Conservation (phyloP, 257 asterid genomes). For the Capsicum chinense region DNA sequence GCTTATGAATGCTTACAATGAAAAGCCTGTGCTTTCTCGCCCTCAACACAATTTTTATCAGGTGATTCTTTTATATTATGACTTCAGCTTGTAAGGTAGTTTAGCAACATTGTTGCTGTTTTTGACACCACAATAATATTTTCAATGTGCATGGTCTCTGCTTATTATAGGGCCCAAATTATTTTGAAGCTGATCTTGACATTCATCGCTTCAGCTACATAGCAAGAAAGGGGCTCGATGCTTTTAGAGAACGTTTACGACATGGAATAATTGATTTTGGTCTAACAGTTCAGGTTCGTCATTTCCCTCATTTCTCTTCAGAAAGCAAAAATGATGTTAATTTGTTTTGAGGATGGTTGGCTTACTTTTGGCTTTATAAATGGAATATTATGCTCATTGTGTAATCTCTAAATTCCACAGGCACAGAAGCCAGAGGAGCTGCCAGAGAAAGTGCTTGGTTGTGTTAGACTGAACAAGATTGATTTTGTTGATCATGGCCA, state of each 20-base stretch:
- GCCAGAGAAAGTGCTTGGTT: conserved; percentile 68
- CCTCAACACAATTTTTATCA: conserved; percentile 77
- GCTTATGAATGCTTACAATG: conserved; percentile 72
- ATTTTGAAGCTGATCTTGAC: conserved; percentile 77
- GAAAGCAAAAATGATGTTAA: not conserved
- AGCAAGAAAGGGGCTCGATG: conserved; percentile 83
- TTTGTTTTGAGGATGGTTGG: not conserved
- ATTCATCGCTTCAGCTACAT: conserved; percentile 88
- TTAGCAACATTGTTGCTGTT: conserved; percentile 13
- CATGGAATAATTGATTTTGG: conserved; percentile 70
- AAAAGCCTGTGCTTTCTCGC: conserved; percentile 80
- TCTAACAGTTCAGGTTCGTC: conserved; percentile 68
- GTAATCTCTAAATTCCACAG: conserved; percentile 37
- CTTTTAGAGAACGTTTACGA: conserved; percentile 71
- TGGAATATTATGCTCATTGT: not conserved
- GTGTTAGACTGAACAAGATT: conserved; percentile 71
- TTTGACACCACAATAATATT: conserved; percentile 6
- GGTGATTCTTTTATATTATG: conserved; percentile 37
- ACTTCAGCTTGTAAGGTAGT: not conserved
- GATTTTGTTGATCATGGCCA: conserved; percentile 73
- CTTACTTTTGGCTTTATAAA: conserved; percentile 10
- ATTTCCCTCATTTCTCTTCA: not conserved
- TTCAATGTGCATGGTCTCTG: not conserved
- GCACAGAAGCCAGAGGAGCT: conserved; percentile 77
- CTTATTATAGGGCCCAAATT: conserved; percentile 57